These are phyloP conservation scores for Vanderwaltozyma polyspora DNA, from an alignment of 805 yeast species.

Conservation along the genomic window DNA sequence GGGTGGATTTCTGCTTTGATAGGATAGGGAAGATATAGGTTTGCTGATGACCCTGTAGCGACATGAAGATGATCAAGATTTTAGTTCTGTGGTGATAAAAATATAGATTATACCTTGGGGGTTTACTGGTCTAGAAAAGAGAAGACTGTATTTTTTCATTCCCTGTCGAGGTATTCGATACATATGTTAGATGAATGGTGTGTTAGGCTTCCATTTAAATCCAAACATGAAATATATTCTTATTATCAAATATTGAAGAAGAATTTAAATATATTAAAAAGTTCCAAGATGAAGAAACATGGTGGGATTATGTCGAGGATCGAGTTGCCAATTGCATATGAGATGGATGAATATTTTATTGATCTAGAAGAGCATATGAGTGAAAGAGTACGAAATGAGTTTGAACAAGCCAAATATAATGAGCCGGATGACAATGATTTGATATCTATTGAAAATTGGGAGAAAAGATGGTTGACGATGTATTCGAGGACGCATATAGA, in stretches of 20 bases:
- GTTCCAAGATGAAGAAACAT: constrained; percentile 6
- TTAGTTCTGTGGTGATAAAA: no score
- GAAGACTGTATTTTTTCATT: constrained; percentile 22
- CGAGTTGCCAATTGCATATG: constrained; percentile 27
- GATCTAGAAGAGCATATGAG: constrained; percentile 20
- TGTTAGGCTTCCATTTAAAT: constrained; percentile 11
- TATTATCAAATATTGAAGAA: constrained; percentile 17
- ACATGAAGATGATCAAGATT: no score
- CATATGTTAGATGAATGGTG: constrained; percentile 26
- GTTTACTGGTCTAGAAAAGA: constrained; percentile 20
- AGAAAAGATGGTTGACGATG: constrained; percentile 18
- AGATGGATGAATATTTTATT: constrained; percentile 21
- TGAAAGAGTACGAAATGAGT: constrained; percentile 6
- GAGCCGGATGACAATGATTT: constrained; percentile 3
- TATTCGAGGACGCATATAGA: constrained; percentile 16
- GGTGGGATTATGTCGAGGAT: constrained; percentile 12
- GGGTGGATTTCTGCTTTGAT: no score
- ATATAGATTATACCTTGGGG: constrained; percentile 12
- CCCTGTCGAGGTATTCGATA: constrained; percentile 21
- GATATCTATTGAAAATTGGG: constrained; percentile 17
- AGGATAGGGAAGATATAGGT: no score
- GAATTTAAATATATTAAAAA: constrained; percentile 12
- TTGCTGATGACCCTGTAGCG: no score
- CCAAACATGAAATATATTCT: constrained; percentile 19
- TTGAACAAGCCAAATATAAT: neutral